Evolutionary conservation across 2,329 filamentous ascomycete species (phyloP), one percentile per base, ranked within the genome.

Genomic region (Basipetospora sp.): DNA sequence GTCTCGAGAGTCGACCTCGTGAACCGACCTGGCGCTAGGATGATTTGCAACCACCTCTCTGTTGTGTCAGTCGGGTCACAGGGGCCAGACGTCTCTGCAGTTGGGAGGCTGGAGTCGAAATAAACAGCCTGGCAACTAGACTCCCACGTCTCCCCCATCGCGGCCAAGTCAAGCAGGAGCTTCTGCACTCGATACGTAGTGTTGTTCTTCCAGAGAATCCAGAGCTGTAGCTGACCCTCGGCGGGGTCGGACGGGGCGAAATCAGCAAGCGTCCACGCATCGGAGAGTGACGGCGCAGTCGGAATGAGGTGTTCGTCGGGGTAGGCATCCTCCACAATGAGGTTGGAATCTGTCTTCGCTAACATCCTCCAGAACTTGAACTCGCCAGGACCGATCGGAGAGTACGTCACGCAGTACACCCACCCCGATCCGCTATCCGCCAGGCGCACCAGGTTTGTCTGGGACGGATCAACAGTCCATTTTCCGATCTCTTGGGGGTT

Each of bases 311-410:
- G 63, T 6, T 62, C 52, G 9, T 69, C 64, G 0, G 80, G 71
- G 47, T 82, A 86, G 16, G 84, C 61, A 47, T 92, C 84, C 44
- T 75, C 70, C 11, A 92, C 65, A 8, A 76, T 66, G 15, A 85
- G 54, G 3, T 62, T 65, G 48, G 80, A 67, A 47, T 70, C 70
- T 38, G 77, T 72, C 46, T 77, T 72, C 14, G 80, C 71, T 38
- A 73, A 72, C n/a, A 75, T 58, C 45, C 63, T 68, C 84, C 87
- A 98, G 53, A 98, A 87, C 55, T 94, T 96, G 67, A 98, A 96
- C 52, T 88, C 80, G 26, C 90, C 82, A 29, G 77, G 73, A 20
- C 86, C 81, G 44, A 90, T 75, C 1, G 90, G 88, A 9, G 87
- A 94, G 56, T 86, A 94, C 8, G 85, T 88, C 27, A 84, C 75